Evolutionary conservation across 371 early-diverging fungal genomes (phyloP).

Genomic region (Basidiobolus meristosporus): DNA sequence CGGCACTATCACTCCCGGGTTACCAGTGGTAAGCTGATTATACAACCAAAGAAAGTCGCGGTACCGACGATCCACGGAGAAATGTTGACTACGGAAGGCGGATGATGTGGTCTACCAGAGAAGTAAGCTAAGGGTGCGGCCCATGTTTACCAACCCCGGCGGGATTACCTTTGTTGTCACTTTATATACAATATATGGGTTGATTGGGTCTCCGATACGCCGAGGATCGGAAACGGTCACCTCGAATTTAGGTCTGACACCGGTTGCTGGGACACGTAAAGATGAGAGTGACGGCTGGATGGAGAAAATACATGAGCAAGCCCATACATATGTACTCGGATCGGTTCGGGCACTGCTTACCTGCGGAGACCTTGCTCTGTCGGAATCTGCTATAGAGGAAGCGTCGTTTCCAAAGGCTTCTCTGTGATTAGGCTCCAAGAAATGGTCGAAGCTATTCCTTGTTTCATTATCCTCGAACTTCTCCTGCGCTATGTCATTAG

Average conservation of each 20-base stretch:
- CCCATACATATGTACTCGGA: too few species aligned
- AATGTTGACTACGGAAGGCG: slow-evolving; percentile 49
- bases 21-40: slow-evolving; percentile 51
- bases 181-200: slow-evolving; percentile 73
- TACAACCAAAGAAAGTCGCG: slow-evolving; percentile 90
- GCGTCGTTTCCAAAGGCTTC: too few species aligned
- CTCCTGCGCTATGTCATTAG: too few species aligned
- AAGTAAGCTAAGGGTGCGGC: not conserved
- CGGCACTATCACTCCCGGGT: slow-evolving; percentile 84
- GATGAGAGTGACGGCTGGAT: not conserved
- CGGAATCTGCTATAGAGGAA: too few species aligned
- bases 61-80: slow-evolving; percentile 70
- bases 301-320: not conserved
- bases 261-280: slow-evolving; percentile 5
- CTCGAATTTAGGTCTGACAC: slow-evolving; percentile 41
- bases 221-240: slow-evolving; percentile 74
- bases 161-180: slow-evolving; percentile 50
- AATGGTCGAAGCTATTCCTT: too few species aligned
- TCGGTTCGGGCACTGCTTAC: too few species aligned
- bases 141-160: not conserved
- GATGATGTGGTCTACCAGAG: slow-evolving; percentile 47
- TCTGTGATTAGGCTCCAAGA: too few species aligned
- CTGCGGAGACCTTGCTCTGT: too few species aligned
- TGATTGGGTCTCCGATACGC: slow-evolving; percentile 75
- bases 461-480: too few species aligned